Evolutionary conservation across 352 stramenopile species (phyloP), one percentile per base, ranked within the genome.

Genomic region (Ochromonadaceae sp.): DNA sequence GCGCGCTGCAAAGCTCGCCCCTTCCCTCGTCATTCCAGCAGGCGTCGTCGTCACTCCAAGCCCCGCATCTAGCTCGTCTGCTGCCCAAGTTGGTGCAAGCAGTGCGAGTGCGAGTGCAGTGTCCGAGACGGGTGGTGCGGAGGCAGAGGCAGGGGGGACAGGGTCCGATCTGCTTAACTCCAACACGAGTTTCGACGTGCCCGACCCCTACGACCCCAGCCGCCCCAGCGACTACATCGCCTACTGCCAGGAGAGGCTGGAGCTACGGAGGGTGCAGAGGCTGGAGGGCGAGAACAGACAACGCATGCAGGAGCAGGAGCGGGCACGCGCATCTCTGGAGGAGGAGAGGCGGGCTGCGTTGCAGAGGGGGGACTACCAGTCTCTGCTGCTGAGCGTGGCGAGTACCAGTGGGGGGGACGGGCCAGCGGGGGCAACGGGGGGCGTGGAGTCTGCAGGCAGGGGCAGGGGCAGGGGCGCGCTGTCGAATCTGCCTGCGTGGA

Each of bases 401-500:
- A 46, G 32, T 28, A 10, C 10, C 43, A 25, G 26, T 34, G 34
- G 0, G 56, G 12, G 10, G 56, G 14, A 49, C 34, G 22, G 25
- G 10, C 31, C 40, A 4, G 42, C 40, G 14, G 17, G 25, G 22
- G 22, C 40, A 9, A 52, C 32, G n/a, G 32, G 9, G 31, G 5
- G 3, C 28, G 12, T 34, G 43, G 15, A 30, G 26, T 5, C 2
- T 14, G 25, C 35, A 28, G 36, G 36, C 12, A 49, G 58, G 32
- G 56, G 67, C 36, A 0, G 48, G 38, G 85, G 85, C 14, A 78
- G 83, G 36, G 82, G 84, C 42, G 85, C n/a, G n/a, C n/a, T 93
- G 78, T 52, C 43, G 28, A 92, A 87, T 9, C 76, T 93, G 66
- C 85, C 85, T 17, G 84, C 85, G 35, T 93, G 85, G 85, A 91